Conservation (phyloP, 306 rosid genomes). For the Cicer yamashitae region DNA sequence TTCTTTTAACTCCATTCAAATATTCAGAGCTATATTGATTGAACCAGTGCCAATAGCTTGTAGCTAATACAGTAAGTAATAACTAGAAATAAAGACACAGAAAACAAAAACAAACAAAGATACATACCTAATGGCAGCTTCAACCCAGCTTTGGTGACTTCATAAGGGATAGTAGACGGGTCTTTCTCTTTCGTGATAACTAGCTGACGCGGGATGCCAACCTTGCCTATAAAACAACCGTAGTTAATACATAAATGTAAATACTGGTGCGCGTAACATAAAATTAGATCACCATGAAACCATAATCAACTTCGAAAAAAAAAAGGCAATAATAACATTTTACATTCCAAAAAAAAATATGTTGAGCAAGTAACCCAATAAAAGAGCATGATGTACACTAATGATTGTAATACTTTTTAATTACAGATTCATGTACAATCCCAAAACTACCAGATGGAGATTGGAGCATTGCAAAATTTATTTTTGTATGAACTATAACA, state of each 20-base stretch:
- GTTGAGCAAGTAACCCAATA: background rate
- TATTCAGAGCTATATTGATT: background rate
- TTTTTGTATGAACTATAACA: conserved; percentile 12
- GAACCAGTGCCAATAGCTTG: conserved; percentile 1
- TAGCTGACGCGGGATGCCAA: conserved; percentile 58
- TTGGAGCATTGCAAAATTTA: background rate
- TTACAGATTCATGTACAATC: conserved; percentile 28
- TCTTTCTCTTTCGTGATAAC: conserved; percentile 52
- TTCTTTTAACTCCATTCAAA: background rate
- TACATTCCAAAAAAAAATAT: background rate
- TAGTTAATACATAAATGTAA: conserved; percentile 22
- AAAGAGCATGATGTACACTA: conserved; percentile 26
- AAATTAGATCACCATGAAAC: conserved; percentile 15
- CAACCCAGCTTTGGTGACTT: conserved; percentile 57
- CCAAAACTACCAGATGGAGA: conserved; percentile 22
- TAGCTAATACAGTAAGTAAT: conserved; percentile 9
- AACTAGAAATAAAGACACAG: conserved; percentile 1
- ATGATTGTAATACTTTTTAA: conserved; percentile 13
- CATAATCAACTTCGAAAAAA: background rate
- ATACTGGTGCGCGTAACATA: background rate
- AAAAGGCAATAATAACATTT: conserved; percentile 27
- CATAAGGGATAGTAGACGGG: conserved; percentile 53
- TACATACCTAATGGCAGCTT: conserved; percentile 57
- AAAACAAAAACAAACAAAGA: background rate
- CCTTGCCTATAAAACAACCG: conserved; percentile 52